Evolutionary conservation across 1,284 basidiomycete species (phyloP), one percentile per base, ranked within the genome.

Genomic region (Phellopilus nigrolimitatus): DNA sequence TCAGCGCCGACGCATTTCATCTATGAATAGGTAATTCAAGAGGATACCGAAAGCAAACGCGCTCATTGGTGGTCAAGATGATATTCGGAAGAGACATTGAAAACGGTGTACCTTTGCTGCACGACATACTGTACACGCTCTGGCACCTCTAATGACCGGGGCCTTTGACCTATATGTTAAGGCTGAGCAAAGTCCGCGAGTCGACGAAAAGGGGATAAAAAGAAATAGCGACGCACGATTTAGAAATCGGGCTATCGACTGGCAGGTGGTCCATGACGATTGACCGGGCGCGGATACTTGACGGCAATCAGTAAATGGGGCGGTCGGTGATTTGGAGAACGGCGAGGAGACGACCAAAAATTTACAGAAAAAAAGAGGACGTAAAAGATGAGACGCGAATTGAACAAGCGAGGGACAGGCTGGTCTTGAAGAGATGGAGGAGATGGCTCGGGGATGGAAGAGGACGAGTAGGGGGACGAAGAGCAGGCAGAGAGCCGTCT

Each of bases 1-100:
- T 90, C 88, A 45, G 88, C 83, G 36, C 86, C 88, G 50, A 91
- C 87, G 61, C 88, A 91, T 66, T 90, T 89, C 88, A 91, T 91
- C 88, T 91, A 52, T 53, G 49, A 54, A 54, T 47, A 50, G 52
- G 58, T 12, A 17, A 38, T 24, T 25, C 17, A 40, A 43, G 24
- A 44, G 28, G 25, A 38, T 27, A 36, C 25, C 21, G 30, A 34
- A 27, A 7, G n/a, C n/a, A n/a, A n/a, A n/a, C n/a, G n/a, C 42
- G 39, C 13, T 13, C 27, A 57, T 53, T 28, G 17, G 27, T 19
- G 12, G 17, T 17, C 15, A 15, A 21, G 61, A 54, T 50, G 13
- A 15, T 54, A 51, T 54, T 36, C 34, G 54, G 55, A 56, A 47
- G 43, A 56, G 53, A 47, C 49, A 51, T 56, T 47, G 39, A 49